phyloP scores from a whole-genome alignment of 2,329 filamentous ascomycete species.

The Calonectria pteridis region DNA sequence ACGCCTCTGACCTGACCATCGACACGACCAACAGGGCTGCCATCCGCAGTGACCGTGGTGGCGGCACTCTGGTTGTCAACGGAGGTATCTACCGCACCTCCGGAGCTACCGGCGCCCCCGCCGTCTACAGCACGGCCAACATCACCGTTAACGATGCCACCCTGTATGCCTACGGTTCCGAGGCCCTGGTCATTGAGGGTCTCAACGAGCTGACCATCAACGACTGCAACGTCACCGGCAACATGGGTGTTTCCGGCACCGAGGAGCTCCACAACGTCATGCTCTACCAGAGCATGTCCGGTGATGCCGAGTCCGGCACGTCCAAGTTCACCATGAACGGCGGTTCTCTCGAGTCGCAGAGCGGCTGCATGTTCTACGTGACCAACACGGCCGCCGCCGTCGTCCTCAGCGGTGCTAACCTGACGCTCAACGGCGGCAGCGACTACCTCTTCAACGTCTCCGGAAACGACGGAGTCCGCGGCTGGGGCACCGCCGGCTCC shows the following conservation, averaged over 20 bases:
- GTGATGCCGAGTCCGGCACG: constrained; percentile 28
- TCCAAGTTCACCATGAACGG: constrained; percentile 29
- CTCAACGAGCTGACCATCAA: constrained; percentile 30
- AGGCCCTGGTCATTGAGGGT: constrained; percentile 29
- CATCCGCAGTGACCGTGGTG: constrained; percentile 28
- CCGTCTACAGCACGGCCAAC: constrained; percentile 30
- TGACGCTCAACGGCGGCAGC: constrained; percentile 23
- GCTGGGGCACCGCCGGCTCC: constrained; percentile 28
- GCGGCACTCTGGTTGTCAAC: constrained; percentile 23
- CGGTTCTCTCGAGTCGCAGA: constrained; percentile 22
- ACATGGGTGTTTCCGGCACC: constrained; percentile 23
- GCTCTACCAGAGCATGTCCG: constrained; percentile 32
- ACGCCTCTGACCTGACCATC: constrained; percentile 26
- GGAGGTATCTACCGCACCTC: constrained; percentile 27
- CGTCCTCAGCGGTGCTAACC: constrained; percentile 17
- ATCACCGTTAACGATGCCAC: constrained; percentile 25
- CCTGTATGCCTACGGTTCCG: constrained; percentile 5
- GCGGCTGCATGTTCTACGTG: constrained; percentile 31
- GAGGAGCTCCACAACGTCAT: constrained; percentile 31
- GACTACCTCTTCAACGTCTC: constrained; percentile 30
- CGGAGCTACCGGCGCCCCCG: constrained; percentile 19
- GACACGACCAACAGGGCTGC: constrained; percentile 27
- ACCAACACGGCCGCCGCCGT: constrained; percentile 28
- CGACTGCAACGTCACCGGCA: constrained; percentile 29
- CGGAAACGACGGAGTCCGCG: constrained; percentile 24